These are phyloP conservation scores for Dysphania ambrosioides DNA, from an alignment of 148 eudicot species.

Conservation along the genomic window DNA sequence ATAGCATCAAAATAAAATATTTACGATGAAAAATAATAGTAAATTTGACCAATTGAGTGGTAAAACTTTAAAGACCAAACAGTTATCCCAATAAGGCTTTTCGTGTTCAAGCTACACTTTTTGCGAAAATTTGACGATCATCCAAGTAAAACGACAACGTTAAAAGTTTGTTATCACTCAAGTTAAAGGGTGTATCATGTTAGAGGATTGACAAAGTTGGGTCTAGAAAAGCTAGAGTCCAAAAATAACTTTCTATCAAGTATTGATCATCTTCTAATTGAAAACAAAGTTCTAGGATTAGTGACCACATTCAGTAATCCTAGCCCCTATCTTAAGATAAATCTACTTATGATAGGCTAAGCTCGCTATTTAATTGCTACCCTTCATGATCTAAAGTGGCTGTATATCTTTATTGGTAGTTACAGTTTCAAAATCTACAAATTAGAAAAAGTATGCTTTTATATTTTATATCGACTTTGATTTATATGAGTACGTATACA, in stretches of 20 bases:
- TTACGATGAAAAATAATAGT: background rate
- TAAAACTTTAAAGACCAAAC: background rate
- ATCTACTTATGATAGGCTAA: too few relatives aligned
- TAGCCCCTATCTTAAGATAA: background rate
- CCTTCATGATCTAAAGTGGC: too few relatives aligned
- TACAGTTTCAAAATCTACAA: too few relatives aligned
- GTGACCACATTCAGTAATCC: background rate
- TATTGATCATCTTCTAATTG: background rate
- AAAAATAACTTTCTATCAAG: background rate
- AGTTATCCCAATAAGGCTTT: background rate
- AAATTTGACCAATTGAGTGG: background rate
- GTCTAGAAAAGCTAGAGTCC: background rate
- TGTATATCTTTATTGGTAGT: too few relatives aligned
- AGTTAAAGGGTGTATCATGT: background rate
- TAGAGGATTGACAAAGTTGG: background rate
- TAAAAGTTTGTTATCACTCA: background rate
- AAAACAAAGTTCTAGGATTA: background rate
- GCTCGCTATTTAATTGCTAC: too few relatives aligned
- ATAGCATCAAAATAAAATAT: too few relatives aligned
- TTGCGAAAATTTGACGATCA: background rate
- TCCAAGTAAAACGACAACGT: background rate
- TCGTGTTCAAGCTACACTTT: background rate
- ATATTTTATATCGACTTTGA: too few relatives aligned
- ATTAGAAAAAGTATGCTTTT: too few relatives aligned
- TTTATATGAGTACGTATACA: too few relatives aligned